Evolutionary conservation across 202 grass and related monocot genomes (phyloP).

Genomic region (Elaeis oleifera): DNA sequence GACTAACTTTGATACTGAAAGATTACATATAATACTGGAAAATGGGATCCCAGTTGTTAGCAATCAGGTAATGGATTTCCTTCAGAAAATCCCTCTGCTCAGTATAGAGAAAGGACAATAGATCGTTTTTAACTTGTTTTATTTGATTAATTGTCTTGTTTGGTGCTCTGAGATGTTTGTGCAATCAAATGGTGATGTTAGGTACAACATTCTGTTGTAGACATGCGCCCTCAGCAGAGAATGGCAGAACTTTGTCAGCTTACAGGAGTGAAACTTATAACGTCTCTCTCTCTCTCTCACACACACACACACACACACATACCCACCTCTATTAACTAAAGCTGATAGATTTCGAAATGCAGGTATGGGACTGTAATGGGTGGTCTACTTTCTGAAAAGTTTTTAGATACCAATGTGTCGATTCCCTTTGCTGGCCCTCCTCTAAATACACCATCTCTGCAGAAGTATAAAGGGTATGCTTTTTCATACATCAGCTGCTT

Average conservation of each 20-base stretch:
- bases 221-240: conserved; percentile 82
- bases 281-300: conserved; percentile 39
- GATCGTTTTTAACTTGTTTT: not conserved
- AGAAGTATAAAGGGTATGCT: conserved; percentile 92
- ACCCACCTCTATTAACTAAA: not conserved
- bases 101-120: not conserved
- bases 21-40: conserved; percentile 87
- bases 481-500: not conserved
- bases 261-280: conserved; percentile 87
- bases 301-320: conserved; percentile 9
- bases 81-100: not conserved
- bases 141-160: not conserved
- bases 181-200: conserved; percentile 26
- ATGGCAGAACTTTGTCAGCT: conserved; percentile 92
- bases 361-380: conserved; percentile 98
- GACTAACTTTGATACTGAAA: conserved; percentile 89
- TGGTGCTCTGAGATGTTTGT: conserved; percentile 1
- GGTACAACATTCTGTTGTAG: conserved; percentile 95
- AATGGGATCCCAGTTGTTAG: conserved; percentile 90
- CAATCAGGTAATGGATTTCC: conserved; percentile 55
- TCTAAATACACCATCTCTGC: conserved; percentile 88
- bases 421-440: conserved; percentile 86
- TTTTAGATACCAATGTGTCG: conserved; percentile 78
- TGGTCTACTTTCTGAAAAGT: conserved; percentile 87
- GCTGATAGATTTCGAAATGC: conserved; percentile 19